Evolutionary conservation across 306 rosid genomes (phyloP).

Genomic region (Cajanus cajan): DNA sequence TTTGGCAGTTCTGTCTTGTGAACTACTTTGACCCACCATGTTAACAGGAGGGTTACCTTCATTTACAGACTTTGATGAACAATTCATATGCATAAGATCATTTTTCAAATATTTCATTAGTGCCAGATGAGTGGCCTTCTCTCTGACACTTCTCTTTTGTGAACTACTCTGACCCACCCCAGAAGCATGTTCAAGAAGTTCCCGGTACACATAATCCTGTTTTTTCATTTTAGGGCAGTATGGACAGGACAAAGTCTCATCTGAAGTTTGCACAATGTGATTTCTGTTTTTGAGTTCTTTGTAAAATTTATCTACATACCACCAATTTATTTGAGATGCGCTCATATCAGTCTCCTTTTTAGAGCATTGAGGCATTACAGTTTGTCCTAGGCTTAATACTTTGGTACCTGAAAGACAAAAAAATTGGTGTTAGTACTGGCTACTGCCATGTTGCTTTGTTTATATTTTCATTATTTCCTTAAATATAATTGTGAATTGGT

Average conservation of each 20-base stretch:
- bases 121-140: slow-evolving; percentile 86
- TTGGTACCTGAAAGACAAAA: slow-evolving; percentile 40
- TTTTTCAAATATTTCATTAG: slow-evolving; percentile 64
- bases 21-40: slow-evolving; percentile 73
- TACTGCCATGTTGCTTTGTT: not conserved
- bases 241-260: slow-evolving; percentile 69
- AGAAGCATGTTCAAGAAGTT: slow-evolving; percentile 83
- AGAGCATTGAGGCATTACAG: slow-evolving; percentile 42
- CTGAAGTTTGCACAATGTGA: slow-evolving; percentile 50
- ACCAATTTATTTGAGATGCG: slow-evolving; percentile 60
- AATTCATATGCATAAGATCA: slow-evolving; percentile 44
- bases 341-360: slow-evolving; percentile 53
- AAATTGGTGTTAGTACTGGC: not conserved
- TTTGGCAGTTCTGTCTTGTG: slow-evolving; percentile 59
- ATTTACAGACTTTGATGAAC: slow-evolving; percentile 47
- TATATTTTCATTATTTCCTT: slow-evolving; percentile 1
- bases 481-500: not conserved
- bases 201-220: slow-evolving; percentile 52
- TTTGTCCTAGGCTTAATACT: slow-evolving; percentile 39
- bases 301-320: slow-evolving; percentile 54
- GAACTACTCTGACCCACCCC: slow-evolving; percentile 90
- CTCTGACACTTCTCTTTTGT: slow-evolving; percentile 63
- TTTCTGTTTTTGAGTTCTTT: slow-evolving; percentile 66
- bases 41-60: slow-evolving; percentile 44
- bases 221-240: slow-evolving; percentile 70